Evolutionary conservation across 108 stramenopile species (phyloP), one percentile per base, ranked within the genome.

Genomic region (Ochromonas danica): DNA sequence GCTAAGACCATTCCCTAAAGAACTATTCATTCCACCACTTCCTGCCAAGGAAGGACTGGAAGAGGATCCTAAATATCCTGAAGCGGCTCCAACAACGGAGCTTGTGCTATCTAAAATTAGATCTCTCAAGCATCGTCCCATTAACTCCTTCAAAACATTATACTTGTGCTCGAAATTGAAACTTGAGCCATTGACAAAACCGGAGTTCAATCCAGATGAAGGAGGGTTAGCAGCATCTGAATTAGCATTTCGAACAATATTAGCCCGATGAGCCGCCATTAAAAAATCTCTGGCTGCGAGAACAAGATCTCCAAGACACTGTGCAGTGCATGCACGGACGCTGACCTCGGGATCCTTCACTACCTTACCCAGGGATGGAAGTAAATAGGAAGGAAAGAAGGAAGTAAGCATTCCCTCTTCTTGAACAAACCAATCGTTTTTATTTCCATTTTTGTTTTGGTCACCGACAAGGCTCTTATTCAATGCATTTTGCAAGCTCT

Each of bases 351-450:
- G 81, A 87, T 98, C 97, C 27, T 88, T 91, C 42, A 89, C 89
- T 28, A 98, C 78, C 65, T 91, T 91, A 33, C 91, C 83, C 0
- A 98, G 90, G 31, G 92, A 85, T 61, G 95, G 96, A 85, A 96
- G 96, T 30, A 98, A 87, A 80, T 96, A 98, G 75, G 92, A 88
- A 2, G 94, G 93, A 71, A 98, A 97, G 0, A 98, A 82, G 75
- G 92, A 86, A 30, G 93, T 91, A 83, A 96, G 95, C 10, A 93
- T 94, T 0, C 94, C 93, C 14, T 93, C 91, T 80, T 96, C 93
- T n/a, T n/a, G n/a, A n/a, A n/a, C n/a, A n/a, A n/a, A n/a, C n/a
- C n/a, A n/a, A n/a, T n/a, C n/a, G n/a, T n/a, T n/a, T n/a, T n/a
- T n/a, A n/a, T n/a, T n/a, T n/a, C n/a, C n/a, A n/a, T n/a, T n/a